Base-by-base conservation (phyloP, 768 basidiomycete species). In the Boletus reticuloceps region DNA sequence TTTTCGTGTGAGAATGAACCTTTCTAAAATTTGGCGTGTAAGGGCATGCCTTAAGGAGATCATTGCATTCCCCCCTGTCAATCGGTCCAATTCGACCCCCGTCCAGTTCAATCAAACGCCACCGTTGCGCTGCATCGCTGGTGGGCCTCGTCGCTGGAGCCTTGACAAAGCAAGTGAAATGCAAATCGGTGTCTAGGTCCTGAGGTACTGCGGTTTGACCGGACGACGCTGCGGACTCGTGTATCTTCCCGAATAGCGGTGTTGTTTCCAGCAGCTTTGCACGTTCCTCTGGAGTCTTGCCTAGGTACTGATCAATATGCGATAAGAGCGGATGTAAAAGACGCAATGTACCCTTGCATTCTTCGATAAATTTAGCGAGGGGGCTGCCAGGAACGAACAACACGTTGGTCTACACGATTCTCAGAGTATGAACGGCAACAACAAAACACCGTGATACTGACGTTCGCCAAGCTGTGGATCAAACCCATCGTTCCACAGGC, bases 401-500 rank as follows among this genome's bases (percentile, higher is more conserved):
- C 5, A 87, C 79, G 34, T 81, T 76, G 11, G 86, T 79, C 87
- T 89, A 39, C 6, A 14, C 6, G 10, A 53, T 29, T 10, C 22
- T 34, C 20, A 27, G 25, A 36, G 52, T 42, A 56, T 56, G 55
- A 53, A 47, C 52, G 51, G 47, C 29, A 29, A 37, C 16, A 32
- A 40, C 17, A 11, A 50, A 60, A 16, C 22, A 12, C 56, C 53
- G 53, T 32, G 52, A 25, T 16, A 68, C 82, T 58, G 56, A 93
- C 88, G 66, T 98, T 97, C 20, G 84, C 82, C 42, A 97, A 72
- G 11, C 91, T 83, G 62, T 95, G 93, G 7, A 94, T 77, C 17
- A 94, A 77, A 0, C 86, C 92, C 68, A 95, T 94, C 0, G 92
- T 93, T 5, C 93, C 93, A 64, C 92, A 94, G 0, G 92, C 91